Base-by-base conservation (phyloP, 2,329 filamentous ascomycete species). In the Biscogniauxia mediterranea region DNA sequence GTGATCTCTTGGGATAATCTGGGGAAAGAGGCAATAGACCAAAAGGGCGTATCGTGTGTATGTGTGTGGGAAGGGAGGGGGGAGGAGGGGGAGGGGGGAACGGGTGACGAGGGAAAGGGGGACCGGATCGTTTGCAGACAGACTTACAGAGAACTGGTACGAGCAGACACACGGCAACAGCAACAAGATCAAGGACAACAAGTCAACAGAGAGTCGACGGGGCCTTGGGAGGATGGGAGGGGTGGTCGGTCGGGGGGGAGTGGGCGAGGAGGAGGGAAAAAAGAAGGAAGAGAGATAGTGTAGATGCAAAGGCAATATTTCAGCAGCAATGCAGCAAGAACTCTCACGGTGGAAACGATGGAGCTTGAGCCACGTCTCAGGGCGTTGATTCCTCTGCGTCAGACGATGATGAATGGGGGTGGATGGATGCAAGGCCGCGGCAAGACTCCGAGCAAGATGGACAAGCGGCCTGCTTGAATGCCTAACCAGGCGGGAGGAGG, bases 301-400 rank as follows among this genome's bases (percentile, higher is more conserved):
- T n/a, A 66, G 62, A 66, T 69, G 69, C 72, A 73, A 69, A 64
- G 76, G 76, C 76, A 75, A 75, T 78, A 76, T 78, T 77, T 69
- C 76, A 78, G 76, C 76, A 77, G 71, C 76, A 68, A 67, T 72
- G 73, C 68, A 66, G 69, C 28, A 32, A 32, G 11, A 32, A 64
- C 59, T 62, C 61, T 53, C 38, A 6, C 15, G 15, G 38, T 46
- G 38, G 38, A 46, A 46, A 46, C 6, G 38, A 46, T 46, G 38
- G 38, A 46, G 38, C 38, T 46, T 46, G 38, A 46, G 38, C 38
- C 38, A 46, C 38, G 38, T 46, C 38, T 15, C 5, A 46, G 38
- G 38, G 38, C 38, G 38, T 46, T 46, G 15, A 46, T 46, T 46
- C 38, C 38, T 46, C 38, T 46, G 38, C 38, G 38, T 46, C 38